Conservation (phyloP, 352 stramenopile species). For the Blastocystis sp. region DNA sequence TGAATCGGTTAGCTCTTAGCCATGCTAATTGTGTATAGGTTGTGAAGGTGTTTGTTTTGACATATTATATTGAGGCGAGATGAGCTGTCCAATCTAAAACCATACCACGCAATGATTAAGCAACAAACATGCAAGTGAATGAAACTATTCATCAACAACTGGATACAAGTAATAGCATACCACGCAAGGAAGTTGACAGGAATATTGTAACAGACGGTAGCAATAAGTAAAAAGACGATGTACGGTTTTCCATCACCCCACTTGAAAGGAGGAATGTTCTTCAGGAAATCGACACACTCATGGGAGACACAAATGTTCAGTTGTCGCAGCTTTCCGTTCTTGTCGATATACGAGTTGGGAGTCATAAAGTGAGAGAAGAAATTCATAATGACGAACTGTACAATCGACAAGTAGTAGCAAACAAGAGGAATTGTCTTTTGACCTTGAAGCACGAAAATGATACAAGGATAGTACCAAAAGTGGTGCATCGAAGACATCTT, state of each 20-base stretch:
- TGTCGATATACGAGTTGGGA: not conserved
- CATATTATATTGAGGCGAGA: too few species aligned
- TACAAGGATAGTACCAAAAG: constrained; percentile 51
- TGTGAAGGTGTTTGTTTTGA: not conserved
- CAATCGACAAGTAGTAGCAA: constrained; percentile 34
- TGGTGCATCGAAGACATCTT: constrained; percentile 42
- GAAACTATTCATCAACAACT: not conserved
- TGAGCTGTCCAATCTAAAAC: too few species aligned
- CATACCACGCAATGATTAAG: too few species aligned
- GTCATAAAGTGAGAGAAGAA: constrained; percentile 1
- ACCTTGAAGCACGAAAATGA: constrained; percentile 26
- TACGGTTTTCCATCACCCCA: not conserved
- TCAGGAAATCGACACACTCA: constrained; percentile 12
- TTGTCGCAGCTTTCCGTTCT: not conserved
- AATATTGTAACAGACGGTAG: constrained; percentile 40
- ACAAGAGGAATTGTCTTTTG: not conserved
- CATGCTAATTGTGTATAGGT: not conserved
- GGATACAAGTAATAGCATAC: not conserved
- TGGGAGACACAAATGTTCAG: constrained; percentile 36
- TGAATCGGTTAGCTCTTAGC: constrained; percentile 17
- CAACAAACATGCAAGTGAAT: too few species aligned
- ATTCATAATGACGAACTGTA: constrained; percentile 31
- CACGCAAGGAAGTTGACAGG: constrained; percentile 49
- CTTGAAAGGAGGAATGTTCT: constrained; percentile 48
- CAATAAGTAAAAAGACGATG: constrained; percentile 11